Conservation (phyloP, 2,329 filamentous ascomycete species). For the Cladophialophora yegresii region DNA sequence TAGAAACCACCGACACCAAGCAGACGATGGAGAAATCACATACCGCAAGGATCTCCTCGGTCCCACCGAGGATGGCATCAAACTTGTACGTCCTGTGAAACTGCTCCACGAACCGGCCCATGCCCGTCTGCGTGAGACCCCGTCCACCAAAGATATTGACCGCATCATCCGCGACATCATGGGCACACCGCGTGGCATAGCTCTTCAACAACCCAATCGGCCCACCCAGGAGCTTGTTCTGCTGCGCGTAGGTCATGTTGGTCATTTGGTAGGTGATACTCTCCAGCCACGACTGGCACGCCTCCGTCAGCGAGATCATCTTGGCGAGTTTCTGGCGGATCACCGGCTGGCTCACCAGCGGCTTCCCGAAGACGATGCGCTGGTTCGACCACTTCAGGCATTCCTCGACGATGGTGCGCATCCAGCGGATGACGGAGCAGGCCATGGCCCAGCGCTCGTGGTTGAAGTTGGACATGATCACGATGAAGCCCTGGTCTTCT, state of each 20-base stretch:
- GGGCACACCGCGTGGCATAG: conserved; percentile 69
- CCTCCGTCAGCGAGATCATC: conserved; percentile 67
- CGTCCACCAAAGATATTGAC: conserved; percentile 73
- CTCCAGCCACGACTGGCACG: conserved; percentile 67
- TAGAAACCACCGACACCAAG: no score
- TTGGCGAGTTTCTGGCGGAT: conserved; percentile 72
- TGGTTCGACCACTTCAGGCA: conserved; percentile 79
- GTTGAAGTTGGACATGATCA: conserved; percentile 79
- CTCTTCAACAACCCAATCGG: conserved; percentile 72
- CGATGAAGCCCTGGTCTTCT: conserved; percentile 71
- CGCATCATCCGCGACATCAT: conserved; percentile 69
- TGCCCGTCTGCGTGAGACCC: conserved; percentile 68
- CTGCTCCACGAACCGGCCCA: conserved; percentile 71
- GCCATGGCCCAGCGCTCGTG: conserved; percentile 73
- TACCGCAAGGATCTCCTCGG: conserved; percentile 68
- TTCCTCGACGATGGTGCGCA: conserved; percentile 63
- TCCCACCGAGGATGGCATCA: conserved; percentile 67
- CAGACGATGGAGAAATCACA: not conserved
- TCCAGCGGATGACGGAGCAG: conserved; percentile 63
- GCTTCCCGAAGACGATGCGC: conserved; percentile 68
- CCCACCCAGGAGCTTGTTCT: conserved; percentile 62
- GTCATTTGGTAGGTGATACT: conserved; percentile 51
- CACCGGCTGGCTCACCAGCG: conserved; percentile 72
- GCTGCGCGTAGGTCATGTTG: conserved; percentile 52
- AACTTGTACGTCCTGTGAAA: conserved; percentile 62